Percentiles rank a stretch among this genome's conserved stretches.
Evolutionary conservation across 225 moss, liverwort and hornwort species (phyloP).

Genomic region (Marchantia paleacea): DNA sequence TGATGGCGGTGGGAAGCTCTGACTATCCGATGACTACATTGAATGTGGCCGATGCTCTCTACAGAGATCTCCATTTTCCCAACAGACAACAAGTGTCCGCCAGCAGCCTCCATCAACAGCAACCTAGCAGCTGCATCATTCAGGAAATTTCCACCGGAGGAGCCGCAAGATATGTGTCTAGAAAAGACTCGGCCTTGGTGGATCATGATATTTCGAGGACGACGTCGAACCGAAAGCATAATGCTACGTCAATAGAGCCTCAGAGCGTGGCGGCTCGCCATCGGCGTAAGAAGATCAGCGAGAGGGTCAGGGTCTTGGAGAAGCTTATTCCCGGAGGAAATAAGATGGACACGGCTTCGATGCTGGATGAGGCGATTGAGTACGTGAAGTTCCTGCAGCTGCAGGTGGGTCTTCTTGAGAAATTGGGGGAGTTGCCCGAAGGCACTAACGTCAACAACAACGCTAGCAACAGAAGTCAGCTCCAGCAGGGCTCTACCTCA

Average conservation of each 20-base stretch:
- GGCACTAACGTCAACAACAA: conserved; percentile 5
- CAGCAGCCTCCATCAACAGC: not conserved
- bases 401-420: conserved; percentile 63
- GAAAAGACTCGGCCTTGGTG: conserved; percentile 1
- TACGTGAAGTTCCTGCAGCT: conserved; percentile 79
- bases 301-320: conserved; percentile 69
- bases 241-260: conserved; percentile 79
- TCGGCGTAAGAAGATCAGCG: conserved; percentile 88
- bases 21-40: conserved; percentile 33
- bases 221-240: conserved; percentile 50
- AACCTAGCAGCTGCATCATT: not conserved
- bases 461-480: not conserved
- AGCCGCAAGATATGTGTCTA: conserved; percentile 24
- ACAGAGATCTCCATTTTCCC: conserved; percentile 23
- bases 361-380: conserved; percentile 86
- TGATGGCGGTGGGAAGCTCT: conserved; percentile 9
- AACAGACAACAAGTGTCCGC: conserved; percentile 11
- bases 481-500: not conserved
- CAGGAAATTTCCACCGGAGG: not conserved
- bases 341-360: conserved; percentile 86
- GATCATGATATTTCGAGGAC: conserved; percentile 25
- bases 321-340: conserved; percentile 78
- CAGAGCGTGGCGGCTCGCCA: conserved; percentile 94
- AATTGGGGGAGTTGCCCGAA: conserved; percentile 30
- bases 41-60: conserved; percentile 24